A percentile compares a stretch with the other conserved stretches of the same genome.
Conservation (phyloP, 2,329 filamentous ascomycete species). For the Neopestalotiopsis sp. region DNA sequence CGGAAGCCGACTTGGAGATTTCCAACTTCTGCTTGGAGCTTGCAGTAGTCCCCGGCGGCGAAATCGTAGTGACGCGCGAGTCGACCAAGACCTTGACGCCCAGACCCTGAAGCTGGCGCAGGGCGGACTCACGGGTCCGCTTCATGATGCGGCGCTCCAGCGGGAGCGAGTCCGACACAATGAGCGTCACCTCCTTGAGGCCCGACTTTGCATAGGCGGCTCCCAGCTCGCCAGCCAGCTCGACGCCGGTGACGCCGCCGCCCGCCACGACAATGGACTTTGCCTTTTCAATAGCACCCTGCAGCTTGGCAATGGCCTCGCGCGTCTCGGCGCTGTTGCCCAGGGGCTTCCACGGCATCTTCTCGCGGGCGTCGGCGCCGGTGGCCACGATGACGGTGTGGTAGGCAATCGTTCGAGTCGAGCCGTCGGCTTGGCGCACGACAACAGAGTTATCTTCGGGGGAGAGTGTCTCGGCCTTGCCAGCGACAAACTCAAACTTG, state of each 20-base stretch:
- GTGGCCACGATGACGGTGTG: slow-evolving; percentile 61
- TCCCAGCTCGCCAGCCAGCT: slow-evolving; percentile 57
- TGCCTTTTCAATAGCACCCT: slow-evolving; percentile 44
- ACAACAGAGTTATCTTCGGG: slow-evolving; percentile 46
- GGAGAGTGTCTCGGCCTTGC: slow-evolving; percentile 50
- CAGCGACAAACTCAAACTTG: slow-evolving; percentile 58
- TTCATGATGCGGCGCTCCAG: slow-evolving; percentile 38
- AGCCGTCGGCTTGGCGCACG: slow-evolving; percentile 41
- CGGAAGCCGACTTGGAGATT: slow-evolving; percentile 36
- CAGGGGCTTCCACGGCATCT: slow-evolving; percentile 56
- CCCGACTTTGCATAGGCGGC: slow-evolving; percentile 48
- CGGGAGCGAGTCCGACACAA: slow-evolving; percentile 45
- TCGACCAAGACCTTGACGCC: slow-evolving; percentile 47
- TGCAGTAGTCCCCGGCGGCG: not conserved
- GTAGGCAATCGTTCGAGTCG: slow-evolving; percentile 47
- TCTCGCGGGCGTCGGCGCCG: slow-evolving; percentile 48
- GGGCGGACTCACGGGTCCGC: slow-evolving; percentile 43
- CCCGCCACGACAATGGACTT: slow-evolving; percentile 56
- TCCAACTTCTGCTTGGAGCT: slow-evolving; percentile 33
- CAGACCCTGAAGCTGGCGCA: slow-evolving; percentile 47
- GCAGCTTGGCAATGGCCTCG: slow-evolving; percentile 41
- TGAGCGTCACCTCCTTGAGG: slow-evolving; percentile 51
- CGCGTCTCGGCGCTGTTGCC: slow-evolving; percentile 48
- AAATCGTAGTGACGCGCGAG: slow-evolving; percentile 39
- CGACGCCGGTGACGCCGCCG: slow-evolving; percentile 55